Percentiles rank a stretch among this genome's conserved stretches.
These are phyloP conservation scores for Luffa aegyptiaca DNA, from an alignment of 306 rosid genomes.

Conservation along the genomic window DNA sequence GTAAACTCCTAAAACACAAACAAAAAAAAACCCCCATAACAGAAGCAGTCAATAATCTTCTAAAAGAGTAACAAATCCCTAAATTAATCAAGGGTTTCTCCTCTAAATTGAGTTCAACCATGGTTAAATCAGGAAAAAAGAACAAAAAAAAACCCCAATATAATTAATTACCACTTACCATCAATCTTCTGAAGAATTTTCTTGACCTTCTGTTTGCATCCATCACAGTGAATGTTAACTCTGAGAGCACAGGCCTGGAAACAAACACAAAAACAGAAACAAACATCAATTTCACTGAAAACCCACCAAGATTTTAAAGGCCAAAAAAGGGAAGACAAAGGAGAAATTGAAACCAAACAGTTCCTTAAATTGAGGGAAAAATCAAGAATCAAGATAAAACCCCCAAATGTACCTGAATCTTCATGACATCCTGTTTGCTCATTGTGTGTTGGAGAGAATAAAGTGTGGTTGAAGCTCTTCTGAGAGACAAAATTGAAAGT, in stretches of 20 bases:
- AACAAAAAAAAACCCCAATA: neutral
- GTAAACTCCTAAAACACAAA: slow-evolving; percentile 33
- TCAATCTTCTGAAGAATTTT: slow-evolving; percentile 82
- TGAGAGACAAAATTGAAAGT: slow-evolving; percentile 22
- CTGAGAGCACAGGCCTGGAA: slow-evolving; percentile 61
- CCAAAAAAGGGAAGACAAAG: neutral
- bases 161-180: slow-evolving; percentile 26
- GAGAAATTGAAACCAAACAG: neutral
- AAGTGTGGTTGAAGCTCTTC: neutral
- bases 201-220: slow-evolving; percentile 71
- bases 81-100: neutral
- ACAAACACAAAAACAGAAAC: slow-evolving; percentile 5
- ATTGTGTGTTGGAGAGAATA: slow-evolving; percentile 19
- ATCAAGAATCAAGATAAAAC: neutral
- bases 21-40: neutral
- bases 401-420: slow-evolving; percentile 45
- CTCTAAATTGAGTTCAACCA: neutral
- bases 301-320: neutral
- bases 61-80: neutral
- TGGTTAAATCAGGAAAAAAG: neutral
- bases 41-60: neutral
- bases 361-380: neutral
- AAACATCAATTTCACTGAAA: neutral
- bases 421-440: slow-evolving; percentile 74
- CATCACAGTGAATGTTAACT: slow-evolving; percentile 82